Conservation (phyloP, 2,329 filamentous ascomycete genomes). For the Paraphoma sp. region DNA sequence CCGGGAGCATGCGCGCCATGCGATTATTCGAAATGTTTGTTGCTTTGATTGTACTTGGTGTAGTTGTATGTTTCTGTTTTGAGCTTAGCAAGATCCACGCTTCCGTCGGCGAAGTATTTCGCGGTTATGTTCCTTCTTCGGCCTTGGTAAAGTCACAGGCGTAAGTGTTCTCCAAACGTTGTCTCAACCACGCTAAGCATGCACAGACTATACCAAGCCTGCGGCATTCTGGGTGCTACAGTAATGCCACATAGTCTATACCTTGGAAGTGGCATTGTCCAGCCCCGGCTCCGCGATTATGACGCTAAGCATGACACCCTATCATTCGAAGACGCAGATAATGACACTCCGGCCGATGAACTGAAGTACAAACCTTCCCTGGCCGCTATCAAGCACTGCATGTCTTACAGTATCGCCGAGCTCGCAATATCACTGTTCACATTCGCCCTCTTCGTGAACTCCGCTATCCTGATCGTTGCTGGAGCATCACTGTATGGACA, state of each 20-base stretch:
- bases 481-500: slow-evolving; percentile 74
- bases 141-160: slow-evolving; percentile 60
- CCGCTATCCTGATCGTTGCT: slow-evolving; percentile 80
- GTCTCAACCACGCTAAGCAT: slow-evolving; percentile 10
- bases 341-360: slow-evolving; percentile 40
- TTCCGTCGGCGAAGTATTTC: slow-evolving; percentile 60
- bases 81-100: slow-evolving; percentile 62
- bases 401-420: slow-evolving; percentile 76
- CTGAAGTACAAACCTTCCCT: slow-evolving; percentile 74
- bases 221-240: slow-evolving; percentile 78
- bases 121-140: slow-evolving; percentile 61
- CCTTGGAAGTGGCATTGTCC: slow-evolving; percentile 63
- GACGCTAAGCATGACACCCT: slow-evolving; percentile 24
- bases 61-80: slow-evolving; percentile 64
- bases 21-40: slow-evolving; percentile 63
- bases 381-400: slow-evolving; percentile 73
- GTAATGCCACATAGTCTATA: slow-evolving; percentile 69
- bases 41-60: slow-evolving; percentile 60
- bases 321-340: slow-evolving; percentile 1
- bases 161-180: slow-evolving; percentile 30
- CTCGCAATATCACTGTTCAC: slow-evolving; percentile 76
- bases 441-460: slow-evolving; percentile 85
- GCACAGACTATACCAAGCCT: slow-evolving; percentile 65
- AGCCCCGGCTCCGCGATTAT: slow-evolving; percentile 54
- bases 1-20: slow-evolving; percentile 58